Evolutionary conservation across 2,329 filamentous ascomycete genomes (phyloP).

Genomic region (Aschersonia sp.): DNA sequence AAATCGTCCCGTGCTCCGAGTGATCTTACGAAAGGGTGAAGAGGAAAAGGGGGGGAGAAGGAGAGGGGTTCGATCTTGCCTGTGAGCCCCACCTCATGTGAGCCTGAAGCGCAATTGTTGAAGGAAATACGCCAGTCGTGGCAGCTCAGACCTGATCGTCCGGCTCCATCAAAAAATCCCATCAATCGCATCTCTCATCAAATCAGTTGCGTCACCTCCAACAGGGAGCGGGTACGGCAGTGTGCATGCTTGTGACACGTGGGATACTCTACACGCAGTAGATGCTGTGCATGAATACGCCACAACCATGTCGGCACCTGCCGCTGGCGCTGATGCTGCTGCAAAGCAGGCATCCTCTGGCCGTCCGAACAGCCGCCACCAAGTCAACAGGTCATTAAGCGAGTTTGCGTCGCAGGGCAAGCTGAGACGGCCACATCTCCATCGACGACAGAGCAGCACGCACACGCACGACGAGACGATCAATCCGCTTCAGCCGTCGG

Average conservation of each 20-base stretch:
- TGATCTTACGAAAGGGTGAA: not conserved
- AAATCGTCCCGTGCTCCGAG: too few relatives aligned
- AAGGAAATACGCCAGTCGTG: not conserved
- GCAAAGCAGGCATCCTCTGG: slow-evolving; percentile 2
- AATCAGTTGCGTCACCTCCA: not conserved
- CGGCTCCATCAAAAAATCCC: not conserved
- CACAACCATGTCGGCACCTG: not conserved
- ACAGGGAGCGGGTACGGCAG: not conserved
- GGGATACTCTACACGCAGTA: too few relatives aligned
- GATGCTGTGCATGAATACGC: not conserved
- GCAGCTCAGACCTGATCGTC: not conserved
- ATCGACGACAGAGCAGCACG: slow-evolving; percentile 15
- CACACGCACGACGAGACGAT: slow-evolving; percentile 15
- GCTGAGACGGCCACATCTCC: slow-evolving; percentile 20
- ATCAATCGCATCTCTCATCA: not conserved
- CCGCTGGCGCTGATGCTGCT: not conserved
- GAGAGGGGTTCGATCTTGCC: not conserved
- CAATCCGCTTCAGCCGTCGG: slow-evolving; percentile 4
- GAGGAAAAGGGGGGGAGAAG: not conserved
- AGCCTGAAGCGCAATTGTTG: not conserved
- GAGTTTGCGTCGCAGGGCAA: slow-evolving; percentile 35
- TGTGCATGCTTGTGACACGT: too few relatives aligned
- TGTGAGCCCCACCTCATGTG: not conserved
- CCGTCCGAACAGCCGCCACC: slow-evolving; percentile 26
- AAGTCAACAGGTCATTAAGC: slow-evolving; percentile 40